Conservation (phyloP, 352 stramenopile species). For the Globisporangium rhizosaccharum region DNA sequence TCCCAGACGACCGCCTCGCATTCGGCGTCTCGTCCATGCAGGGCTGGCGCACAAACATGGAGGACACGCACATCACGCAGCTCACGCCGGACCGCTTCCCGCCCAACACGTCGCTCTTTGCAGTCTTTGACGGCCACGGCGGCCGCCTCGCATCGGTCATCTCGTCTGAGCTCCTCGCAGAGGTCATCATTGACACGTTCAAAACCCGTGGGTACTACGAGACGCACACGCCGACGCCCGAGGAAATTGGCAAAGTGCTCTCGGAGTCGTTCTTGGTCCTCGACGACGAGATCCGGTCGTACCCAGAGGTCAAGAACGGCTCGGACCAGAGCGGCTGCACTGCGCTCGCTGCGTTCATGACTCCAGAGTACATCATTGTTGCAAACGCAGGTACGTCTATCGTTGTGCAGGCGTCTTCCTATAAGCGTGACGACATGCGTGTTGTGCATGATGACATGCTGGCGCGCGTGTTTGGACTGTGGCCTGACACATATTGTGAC, state of each 20-base stretch:
- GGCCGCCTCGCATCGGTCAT: constrained; percentile 52
- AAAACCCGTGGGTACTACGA: constrained; percentile 31
- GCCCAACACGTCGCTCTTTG: constrained; percentile 56
- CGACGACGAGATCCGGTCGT: constrained; percentile 54
- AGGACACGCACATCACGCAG: constrained; percentile 69
- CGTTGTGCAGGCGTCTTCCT: not conserved
- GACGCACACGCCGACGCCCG: constrained; percentile 27
- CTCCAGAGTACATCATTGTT: constrained; percentile 65
- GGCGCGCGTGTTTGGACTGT: not conserved
- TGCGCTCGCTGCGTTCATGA: constrained; percentile 68
- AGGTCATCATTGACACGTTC: constrained; percentile 35
- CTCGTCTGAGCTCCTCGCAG: constrained; percentile 35
- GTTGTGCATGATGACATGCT: not conserved
- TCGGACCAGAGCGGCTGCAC: constrained; percentile 76
- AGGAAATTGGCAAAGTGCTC: constrained; percentile 54
- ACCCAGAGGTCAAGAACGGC: constrained; percentile 38
- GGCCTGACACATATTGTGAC: not conserved
- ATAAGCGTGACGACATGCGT: too few species aligned
- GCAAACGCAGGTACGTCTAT: constrained; percentile 52
- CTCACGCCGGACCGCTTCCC: constrained; percentile 41
- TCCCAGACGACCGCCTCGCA: constrained; percentile 46
- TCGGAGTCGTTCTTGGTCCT: constrained; percentile 58
- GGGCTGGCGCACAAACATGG: constrained; percentile 79
- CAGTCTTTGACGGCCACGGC: constrained; percentile 78
- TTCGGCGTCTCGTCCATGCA: constrained; percentile 77